Conservation (phyloP, 768 basidiomycete species). For the Dentipellis sp. region DNA sequence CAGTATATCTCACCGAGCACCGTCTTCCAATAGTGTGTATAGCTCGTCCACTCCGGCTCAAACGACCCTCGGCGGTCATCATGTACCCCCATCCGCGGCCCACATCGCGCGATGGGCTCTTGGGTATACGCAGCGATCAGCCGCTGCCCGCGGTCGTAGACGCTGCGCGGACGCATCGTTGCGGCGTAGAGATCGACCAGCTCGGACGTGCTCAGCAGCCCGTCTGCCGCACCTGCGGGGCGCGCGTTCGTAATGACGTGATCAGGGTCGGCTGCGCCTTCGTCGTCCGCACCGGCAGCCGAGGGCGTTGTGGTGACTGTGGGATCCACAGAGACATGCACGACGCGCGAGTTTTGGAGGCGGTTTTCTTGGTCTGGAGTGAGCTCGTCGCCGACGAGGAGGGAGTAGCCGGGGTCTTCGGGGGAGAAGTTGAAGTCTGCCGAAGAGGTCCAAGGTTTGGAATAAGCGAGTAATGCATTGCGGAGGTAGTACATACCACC, state of each 20-base stretch:
- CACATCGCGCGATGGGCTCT: slow-evolving; percentile 30
- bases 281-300: slow-evolving; percentile 26
- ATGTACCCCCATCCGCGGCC: slow-evolving; percentile 34
- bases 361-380: slow-evolving; percentile 40
- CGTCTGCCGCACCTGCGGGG: slow-evolving; percentile 47
- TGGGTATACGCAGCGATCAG: slow-evolving; percentile 18
- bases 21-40: slow-evolving; percentile 79
- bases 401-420: slow-evolving; percentile 71
- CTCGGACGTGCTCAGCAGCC: slow-evolving; percentile 53
- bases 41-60: slow-evolving; percentile 86
- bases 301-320: slow-evolving; percentile 26
- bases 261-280: slow-evolving; percentile 44
- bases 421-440: slow-evolving; percentile 90
- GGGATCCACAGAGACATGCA: slow-evolving; percentile 64
- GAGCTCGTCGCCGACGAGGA: slow-evolving; percentile 58
- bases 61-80: slow-evolving; percentile 39
- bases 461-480: background rate
- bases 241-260: slow-evolving; percentile 69
- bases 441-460: background rate
- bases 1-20: slow-evolving; percentile 49
- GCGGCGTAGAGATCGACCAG: slow-evolving; percentile 39
- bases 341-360: slow-evolving; percentile 57
- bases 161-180: slow-evolving; percentile 42
- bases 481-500: slow-evolving; percentile 48
- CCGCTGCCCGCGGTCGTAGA: slow-evolving; percentile 50